Base-by-base conservation (phyloP, 345 rosid genomes). In the Iberis pinnata region DNA sequence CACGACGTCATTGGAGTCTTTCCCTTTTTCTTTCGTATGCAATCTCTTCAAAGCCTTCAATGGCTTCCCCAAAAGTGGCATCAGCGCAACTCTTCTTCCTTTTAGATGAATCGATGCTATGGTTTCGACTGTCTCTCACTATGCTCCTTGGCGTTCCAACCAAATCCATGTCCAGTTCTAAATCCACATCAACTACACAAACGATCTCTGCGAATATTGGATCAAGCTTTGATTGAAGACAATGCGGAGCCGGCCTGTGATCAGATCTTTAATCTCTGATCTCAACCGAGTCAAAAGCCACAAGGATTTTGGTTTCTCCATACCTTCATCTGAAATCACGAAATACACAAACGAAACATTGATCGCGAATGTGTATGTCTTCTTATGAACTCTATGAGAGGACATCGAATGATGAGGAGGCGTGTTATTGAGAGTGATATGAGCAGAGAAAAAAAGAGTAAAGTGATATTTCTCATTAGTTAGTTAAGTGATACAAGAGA, bases 331-430 rank as follows among this genome's bases (percentile, higher is more conserved):
- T 57, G 48, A 68, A 16, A 89, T 75, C 7, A 70, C 76, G 64
- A 89, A 84, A 68, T 69, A 86, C 13, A 65, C 69, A 31, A 84
- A 73, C 19, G 73, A 70, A 31, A 65, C 76, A 2, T 76, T 70
- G 61, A 82, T 72, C 25, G 78, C 50, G 62, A 73, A 83, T 18
- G 79, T 51, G 65, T 82, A 78, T 41, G 79, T 77, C 40, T 75
- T 71, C 10, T 65, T 25, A 7, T 69, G 49, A 14, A 54, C 68
- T 22, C 96, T 82, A 6, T 86, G 94, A 56, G 83, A 77, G 71
- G 86, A 73, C 52, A 64, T 38, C 4, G 85, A 72, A 70, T 86
- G 97, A 65, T 73, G 45, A 9, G 72, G 76, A 35, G 97, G 96
- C 43, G 79, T 57, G 26, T 64, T 67, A n/a, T n/a, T n/a, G n/a